Evolutionary conservation across 495 filamentous ascomycete genomes (phyloP), one percentile per base, ranked within the genome.

Genomic region (Penicillium alfredii): DNA sequence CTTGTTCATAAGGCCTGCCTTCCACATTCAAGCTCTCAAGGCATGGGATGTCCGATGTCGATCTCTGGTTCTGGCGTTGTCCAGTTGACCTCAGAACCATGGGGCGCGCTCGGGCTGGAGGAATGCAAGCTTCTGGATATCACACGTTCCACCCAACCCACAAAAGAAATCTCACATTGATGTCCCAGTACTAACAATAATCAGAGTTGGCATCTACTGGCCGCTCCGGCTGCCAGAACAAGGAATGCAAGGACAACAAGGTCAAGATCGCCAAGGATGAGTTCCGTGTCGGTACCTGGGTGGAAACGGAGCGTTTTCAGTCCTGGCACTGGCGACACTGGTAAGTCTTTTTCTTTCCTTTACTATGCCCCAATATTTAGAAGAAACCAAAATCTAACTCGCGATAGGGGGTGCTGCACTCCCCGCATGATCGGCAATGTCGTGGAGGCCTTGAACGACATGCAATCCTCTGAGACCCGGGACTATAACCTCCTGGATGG

Each of bases 181-280:
- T n/a, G n/a, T n/a, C n/a, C n/a, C n/a, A n/a, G n/a, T n/a, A n/a
- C n/a, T n/a, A n/a, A n/a, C n/a, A n/a, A 13, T 16, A 15, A 27
- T 30, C 47, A 90, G 85, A 89, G 45, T 24, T 78, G 20, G 64
- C 80, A n/a, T 37, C 55, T 6, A 75, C 50, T 48, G 66, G 56
- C 49, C 80, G 84, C 24, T 83, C 86, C 38, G 74, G 66, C 40
- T 92, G 86, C 61, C 64, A 77, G 38, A 79, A 77, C 59, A 66
- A 59, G 12, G 71, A 75, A 41, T 90, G 85, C 69, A 84, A 84
- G 52, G 63, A 78, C 1, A 47, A 48, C 10, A 63, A 60, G 4
- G 44, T 68, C 40, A 90, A 92, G 55, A 86, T 95, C 49, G n/a
- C 29, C 4, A 92, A 92, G 61, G 85, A 78, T 30, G 75, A 82